Evolutionary conservation across 345 rosid species (phyloP).

Genomic region (Boechera divaricarpa): DNA sequence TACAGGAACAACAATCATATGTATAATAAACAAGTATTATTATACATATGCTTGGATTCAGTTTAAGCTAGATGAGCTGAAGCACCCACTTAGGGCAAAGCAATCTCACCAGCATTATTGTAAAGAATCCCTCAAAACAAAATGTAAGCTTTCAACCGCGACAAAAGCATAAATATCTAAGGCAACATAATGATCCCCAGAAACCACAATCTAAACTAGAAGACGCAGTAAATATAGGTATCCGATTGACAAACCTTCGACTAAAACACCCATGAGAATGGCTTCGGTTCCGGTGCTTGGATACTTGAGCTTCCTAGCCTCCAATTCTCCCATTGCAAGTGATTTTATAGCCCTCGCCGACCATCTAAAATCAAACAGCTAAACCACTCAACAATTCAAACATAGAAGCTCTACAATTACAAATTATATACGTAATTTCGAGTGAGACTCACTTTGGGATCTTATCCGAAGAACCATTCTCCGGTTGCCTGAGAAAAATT

Average conservation of each 20-base stretch:
- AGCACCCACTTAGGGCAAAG: neutral
- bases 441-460: slow-evolving; percentile 64
- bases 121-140: neutral
- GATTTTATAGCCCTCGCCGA: slow-evolving; percentile 87
- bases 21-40: too few relatives aligned
- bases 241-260: slow-evolving; percentile 68
- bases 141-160: neutral
- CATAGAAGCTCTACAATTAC: slow-evolving; percentile 5
- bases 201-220: slow-evolving; percentile 5
- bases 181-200: neutral
- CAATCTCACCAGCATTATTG: slow-evolving; percentile 5
- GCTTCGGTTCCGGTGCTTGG: slow-evolving; percentile 82
- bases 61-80: neutral
- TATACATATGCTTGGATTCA: slow-evolving; percentile 5
- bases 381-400: neutral
- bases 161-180: neutral
- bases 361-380: slow-evolving; percentile 61
- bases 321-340: slow-evolving; percentile 81
- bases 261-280: slow-evolving; percentile 85
- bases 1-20: slow-evolving; percentile 15
- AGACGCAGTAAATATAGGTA: neutral
- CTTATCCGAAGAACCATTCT: slow-evolving; percentile 55
- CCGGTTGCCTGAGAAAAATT: slow-evolving; percentile 60
- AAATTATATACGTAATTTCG: slow-evolving; percentile 1
- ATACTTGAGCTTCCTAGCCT: slow-evolving; percentile 93